Evolutionary conservation across 2,329 filamentous ascomycete species (phyloP).

Genomic region (Botrytis deweyae): DNA sequence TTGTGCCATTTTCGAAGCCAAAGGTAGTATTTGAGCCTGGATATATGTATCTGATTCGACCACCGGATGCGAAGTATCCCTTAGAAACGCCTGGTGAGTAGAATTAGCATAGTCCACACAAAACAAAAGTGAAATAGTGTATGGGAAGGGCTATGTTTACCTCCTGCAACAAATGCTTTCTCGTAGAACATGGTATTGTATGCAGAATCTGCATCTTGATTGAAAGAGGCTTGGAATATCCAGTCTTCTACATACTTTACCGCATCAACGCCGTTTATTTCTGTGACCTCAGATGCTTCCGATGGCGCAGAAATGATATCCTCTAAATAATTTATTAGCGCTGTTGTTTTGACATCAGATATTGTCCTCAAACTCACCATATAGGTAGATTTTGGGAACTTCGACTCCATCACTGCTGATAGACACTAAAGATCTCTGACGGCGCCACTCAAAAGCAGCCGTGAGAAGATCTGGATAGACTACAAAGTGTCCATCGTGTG

Average conservation of each 20-base stretch:
- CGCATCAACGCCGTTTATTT: constrained; percentile 58
- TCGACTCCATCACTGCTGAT: constrained; percentile 59
- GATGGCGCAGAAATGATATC: constrained; percentile 47
- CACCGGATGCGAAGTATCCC: constrained; percentile 43
- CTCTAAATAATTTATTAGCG: constrained; percentile 28
- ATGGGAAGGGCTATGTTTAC: background rate
- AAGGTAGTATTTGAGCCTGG: constrained; percentile 44
- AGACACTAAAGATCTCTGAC: constrained; percentile 54
- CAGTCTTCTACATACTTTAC: constrained; percentile 49
- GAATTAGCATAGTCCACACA: background rate
- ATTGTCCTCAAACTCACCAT: constrained; percentile 39
- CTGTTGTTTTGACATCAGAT: background rate
- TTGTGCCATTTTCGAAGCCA: constrained; percentile 44
- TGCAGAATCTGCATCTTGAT: constrained; percentile 45
- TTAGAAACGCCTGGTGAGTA: constrained; percentile 8
- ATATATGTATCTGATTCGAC: constrained; percentile 41
- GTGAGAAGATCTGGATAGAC: constrained; percentile 53
- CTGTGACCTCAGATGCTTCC: constrained; percentile 48
- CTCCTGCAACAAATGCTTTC: constrained; percentile 34
- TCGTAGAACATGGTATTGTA: constrained; percentile 46
- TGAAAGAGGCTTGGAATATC: constrained; percentile 40
- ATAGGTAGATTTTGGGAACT: constrained; percentile 57
- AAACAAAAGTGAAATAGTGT: background rate
- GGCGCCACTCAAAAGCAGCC: constrained; percentile 52
- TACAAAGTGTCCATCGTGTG: constrained; percentile 65